Conservation (phyloP, 192 early-diverging fungal species). For the Fimicolochytrium jonesii region DNA sequence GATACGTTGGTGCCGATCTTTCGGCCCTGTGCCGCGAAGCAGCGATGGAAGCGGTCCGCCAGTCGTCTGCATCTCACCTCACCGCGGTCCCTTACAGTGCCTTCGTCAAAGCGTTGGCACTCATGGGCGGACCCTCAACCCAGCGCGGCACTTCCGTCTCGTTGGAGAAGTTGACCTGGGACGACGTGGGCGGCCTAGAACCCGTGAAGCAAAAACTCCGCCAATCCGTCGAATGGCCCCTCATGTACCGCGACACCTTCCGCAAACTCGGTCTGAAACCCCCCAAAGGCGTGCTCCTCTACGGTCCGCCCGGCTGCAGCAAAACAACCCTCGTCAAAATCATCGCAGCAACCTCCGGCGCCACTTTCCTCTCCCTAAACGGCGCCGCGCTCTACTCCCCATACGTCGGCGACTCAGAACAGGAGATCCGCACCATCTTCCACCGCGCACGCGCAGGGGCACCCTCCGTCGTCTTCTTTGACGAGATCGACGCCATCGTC, state of each 20-base stretch:
- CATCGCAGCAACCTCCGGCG: conserved; percentile 75
- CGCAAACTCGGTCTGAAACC: conserved; percentile 71
- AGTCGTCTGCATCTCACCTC: not conserved
- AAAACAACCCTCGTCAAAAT: conserved; percentile 93
- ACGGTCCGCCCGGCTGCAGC: conserved; percentile 96
- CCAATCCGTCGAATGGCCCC: conserved; percentile 89
- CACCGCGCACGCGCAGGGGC: conserved; percentile 69
- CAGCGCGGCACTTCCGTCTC: conserved; percentile 43
- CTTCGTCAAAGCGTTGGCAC: conserved; percentile 62
- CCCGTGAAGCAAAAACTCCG: conserved; percentile 73
- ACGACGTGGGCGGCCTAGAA: conserved; percentile 86
- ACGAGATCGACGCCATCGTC: conserved; percentile 95
- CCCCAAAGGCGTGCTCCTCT: conserved; percentile 85
- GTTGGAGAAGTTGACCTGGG: conserved; percentile 64
- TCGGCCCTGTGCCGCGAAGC: conserved; percentile 80
- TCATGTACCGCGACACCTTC: conserved; percentile 65
- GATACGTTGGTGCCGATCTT: conserved; percentile 94
- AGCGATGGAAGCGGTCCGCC: conserved; percentile 44
- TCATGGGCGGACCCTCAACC: conserved; percentile 62
- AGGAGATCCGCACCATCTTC: conserved; percentile 71
- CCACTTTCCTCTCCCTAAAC: conserved; percentile 73
- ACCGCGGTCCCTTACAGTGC: conserved; percentile 45
- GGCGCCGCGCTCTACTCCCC: conserved; percentile 76
- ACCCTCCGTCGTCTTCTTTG: conserved; percentile 91
- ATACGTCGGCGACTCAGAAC: conserved; percentile 83